Evolutionary conservation across 768 basidiomycete genomes (phyloP).

Genomic region (Sarcodon aspratus): DNA sequence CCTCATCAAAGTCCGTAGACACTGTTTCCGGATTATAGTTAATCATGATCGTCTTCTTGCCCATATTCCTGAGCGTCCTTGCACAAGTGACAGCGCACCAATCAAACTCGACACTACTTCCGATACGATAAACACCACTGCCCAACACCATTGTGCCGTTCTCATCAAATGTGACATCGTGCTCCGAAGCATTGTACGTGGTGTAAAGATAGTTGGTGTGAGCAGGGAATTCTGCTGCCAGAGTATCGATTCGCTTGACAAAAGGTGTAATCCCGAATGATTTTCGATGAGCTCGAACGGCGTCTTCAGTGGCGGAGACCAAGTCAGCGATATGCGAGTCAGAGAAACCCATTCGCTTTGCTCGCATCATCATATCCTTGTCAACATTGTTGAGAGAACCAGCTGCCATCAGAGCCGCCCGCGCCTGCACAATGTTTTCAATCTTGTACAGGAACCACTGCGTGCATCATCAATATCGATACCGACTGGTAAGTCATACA

Average conservation of each 20-base stretch:
- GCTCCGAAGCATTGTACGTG: conserved; percentile 93
- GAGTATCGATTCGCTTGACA: conserved; percentile 98
- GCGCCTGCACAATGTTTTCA: conserved; percentile 93
- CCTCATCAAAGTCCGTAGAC: conserved; percentile 98
- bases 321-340: conserved; percentile 87
- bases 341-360: conserved; percentile 94
- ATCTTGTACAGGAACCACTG: conserved; percentile 99
- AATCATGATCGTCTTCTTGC: conserved; percentile 95
- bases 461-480: background rate
- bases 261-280: conserved; percentile 84
- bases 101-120: conserved; percentile 97
- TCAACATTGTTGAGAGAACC: conserved; percentile 61
- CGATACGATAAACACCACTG: conserved; percentile 96
- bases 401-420: conserved; percentile 58
- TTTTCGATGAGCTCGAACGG: conserved; percentile 80
- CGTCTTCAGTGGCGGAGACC: conserved; percentile 58
- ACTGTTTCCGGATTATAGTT: conserved; percentile 99
- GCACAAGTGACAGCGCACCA: conserved; percentile 99
- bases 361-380: conserved; percentile 68
- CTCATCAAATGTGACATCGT: conserved; percentile 93
- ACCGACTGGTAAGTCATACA: background rate
- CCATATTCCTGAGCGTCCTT: conserved; percentile 82
- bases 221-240: conserved; percentile 97
- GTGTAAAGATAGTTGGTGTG: conserved; percentile 99
- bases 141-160: conserved; percentile 99